Evolutionary conservation across 257 asterid genomes (phyloP).

Genomic region (Solanum paucissectum): DNA sequence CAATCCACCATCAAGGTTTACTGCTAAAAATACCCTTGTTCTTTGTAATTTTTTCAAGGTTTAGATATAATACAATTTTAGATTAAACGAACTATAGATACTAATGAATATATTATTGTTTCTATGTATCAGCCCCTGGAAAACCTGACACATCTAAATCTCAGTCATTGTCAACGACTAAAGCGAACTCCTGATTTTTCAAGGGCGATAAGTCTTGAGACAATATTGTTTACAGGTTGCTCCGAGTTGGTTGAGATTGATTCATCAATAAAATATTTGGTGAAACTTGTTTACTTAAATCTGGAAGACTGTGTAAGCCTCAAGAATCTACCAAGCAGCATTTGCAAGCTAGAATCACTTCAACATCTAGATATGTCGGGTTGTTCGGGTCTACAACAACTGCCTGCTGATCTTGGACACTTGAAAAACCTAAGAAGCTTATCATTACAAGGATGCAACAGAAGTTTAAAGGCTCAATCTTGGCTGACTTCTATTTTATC

Average conservation of each 20-base stretch:
- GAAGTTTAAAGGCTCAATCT: neutral
- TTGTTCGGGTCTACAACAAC: neutral
- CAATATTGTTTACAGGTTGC: neutral
- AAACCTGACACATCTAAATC: neutral
- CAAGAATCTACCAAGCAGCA: neutral
- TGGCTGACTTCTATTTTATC: neutral
- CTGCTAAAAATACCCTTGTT: too few species aligned
- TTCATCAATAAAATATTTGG: neutral
- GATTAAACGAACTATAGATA: neutral
- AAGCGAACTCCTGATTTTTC: neutral
- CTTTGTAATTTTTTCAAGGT: too few species aligned
- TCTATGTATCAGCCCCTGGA: neutral
- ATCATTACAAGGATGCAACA: neutral
- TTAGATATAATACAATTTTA: too few species aligned
- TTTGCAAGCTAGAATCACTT: neutral
- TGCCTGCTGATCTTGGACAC: neutral
- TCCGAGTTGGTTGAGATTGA: neutral
- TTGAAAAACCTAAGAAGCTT: neutral
- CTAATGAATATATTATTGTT: neutral
- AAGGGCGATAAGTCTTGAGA: neutral
- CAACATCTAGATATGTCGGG: neutral
- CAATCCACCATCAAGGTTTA: neutral
- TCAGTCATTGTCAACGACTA: neutral
- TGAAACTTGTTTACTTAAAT: neutral
- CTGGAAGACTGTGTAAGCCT: neutral